phyloP scores from a whole-genome alignment of 2,329 filamentous ascomycete genomes.

The Exserohilum turcica region DNA sequence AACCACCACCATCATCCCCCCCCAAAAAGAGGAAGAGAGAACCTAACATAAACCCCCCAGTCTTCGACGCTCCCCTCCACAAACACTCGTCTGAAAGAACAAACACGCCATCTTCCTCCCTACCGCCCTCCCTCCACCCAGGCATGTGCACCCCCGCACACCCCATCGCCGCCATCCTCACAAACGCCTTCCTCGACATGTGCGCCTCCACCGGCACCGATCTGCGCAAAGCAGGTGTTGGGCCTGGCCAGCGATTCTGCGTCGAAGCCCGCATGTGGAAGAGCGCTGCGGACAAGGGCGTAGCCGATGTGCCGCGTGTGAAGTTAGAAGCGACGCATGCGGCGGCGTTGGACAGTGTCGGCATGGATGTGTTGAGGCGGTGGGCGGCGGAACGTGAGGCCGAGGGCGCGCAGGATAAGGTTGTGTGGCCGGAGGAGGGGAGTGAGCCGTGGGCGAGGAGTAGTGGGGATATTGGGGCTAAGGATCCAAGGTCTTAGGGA shows the following conservation, averaged over 20 bases:
- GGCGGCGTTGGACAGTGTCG: constrained; percentile 54
- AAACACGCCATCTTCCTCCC: constrained; percentile 6
- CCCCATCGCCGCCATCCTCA: constrained; percentile 61
- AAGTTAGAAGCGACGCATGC: constrained; percentile 59
- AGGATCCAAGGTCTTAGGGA: constrained; percentile 28
- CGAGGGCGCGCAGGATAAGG: constrained; percentile 2
- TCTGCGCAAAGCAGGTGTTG: constrained; percentile 59
- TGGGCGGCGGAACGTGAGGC: constrained; percentile 51
- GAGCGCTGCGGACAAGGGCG: constrained; percentile 43
- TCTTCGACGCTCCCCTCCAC: constrained; percentile 33
- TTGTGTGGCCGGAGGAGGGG: constrained; percentile 14
- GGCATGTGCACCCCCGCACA: constrained; percentile 27
- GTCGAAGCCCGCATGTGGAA: constrained; percentile 63
- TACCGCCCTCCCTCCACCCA: constrained; percentile 12
- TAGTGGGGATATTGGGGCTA: constrained; percentile 32
- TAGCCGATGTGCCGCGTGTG: constrained; percentile 47
- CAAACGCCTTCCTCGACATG: constrained; percentile 65
- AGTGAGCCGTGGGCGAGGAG: constrained; percentile 18
- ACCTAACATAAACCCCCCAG: constrained; percentile 8
- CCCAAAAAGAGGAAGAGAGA: too few relatives aligned
- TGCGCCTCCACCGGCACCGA: constrained; percentile 62
- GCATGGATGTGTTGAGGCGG: constrained; percentile 54
- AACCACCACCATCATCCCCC: not conserved
- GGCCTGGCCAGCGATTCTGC: constrained; percentile 63
- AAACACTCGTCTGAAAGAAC: constrained; percentile 22